Evolutionary conservation across 768 basidiomycete species (phyloP).

Genomic region (Lactarius psammicola): DNA sequence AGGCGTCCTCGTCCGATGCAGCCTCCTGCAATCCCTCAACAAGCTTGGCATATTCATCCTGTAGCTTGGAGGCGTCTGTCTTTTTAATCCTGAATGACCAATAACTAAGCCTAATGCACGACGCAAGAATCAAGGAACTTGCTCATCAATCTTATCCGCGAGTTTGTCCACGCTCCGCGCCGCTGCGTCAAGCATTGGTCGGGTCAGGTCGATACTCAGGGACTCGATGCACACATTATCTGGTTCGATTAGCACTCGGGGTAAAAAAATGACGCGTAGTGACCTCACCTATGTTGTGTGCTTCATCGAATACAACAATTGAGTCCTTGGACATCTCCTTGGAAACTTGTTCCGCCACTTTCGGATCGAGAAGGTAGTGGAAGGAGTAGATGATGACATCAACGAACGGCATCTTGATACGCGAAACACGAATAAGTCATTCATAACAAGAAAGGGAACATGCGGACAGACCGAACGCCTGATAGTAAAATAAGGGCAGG

Average conservation of each 20-base stretch:
- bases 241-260: constrained; percentile 31
- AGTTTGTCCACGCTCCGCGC: constrained; percentile 82
- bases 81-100: constrained; percentile 71
- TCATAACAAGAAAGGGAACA: neutral
- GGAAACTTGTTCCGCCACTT: constrained; percentile 98
- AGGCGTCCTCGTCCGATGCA: constrained; percentile 68
- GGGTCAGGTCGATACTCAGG: constrained; percentile 91
- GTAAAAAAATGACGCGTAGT: constrained; percentile 10
- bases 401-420: constrained; percentile 82
- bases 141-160: constrained; percentile 94
- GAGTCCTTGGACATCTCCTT: constrained; percentile 97
- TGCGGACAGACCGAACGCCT: constrained; percentile 80
- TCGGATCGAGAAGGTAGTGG: constrained; percentile 97
- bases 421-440: neutral
- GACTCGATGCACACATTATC: constrained; percentile 99
- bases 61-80: constrained; percentile 89
- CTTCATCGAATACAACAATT: constrained; percentile 99
- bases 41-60: constrained; percentile 94
- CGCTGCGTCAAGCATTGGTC: constrained; percentile 97
- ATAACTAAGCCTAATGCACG: constrained; percentile 7
- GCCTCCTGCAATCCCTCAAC: constrained; percentile 92
- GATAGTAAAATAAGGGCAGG: constrained; percentile 95
- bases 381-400: constrained; percentile 99
- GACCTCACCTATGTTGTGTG: constrained; percentile 89
- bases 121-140: constrained; percentile 34